Evolutionary conservation across 306 rosid species (phyloP), one percentile per base, ranked within the genome.

Genomic region (Medicago ruthenica): DNA sequence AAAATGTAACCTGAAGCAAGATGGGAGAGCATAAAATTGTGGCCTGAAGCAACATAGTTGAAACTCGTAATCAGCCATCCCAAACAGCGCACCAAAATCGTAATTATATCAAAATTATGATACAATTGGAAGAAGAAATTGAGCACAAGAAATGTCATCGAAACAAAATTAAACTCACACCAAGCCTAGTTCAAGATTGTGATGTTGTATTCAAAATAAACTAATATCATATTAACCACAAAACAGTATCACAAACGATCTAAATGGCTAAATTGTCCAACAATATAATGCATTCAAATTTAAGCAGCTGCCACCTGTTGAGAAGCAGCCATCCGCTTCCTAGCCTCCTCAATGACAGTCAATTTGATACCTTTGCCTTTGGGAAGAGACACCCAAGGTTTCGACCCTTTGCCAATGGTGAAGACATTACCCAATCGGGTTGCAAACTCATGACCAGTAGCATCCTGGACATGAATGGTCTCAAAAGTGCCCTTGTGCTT

Each of bases 341-440:
- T 87, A 55, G 89, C 92, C 76, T 88, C 92, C 69, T 90, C 97
- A 73, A 91, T 81, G 87, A 91, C 85, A n/a, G 88, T 27, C 24
- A 91, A 76, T 79, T 91, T 91, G 60, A 91, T 89, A 79, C 97
- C 97, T 16, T 84, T 85, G 36, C 92, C 92, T 82, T 86, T 88
- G 15, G 92, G 92, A 54, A 88, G 89, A 11, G 90, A 79, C 20
- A 84, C 73, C 92, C 88, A 84, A 8, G 92, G 90, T 63, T 86
- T 90, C 42, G 88, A 40, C 1, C 90, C 92, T 79, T 88, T 88
- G 44, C 96, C 90, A 16, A 88, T 84, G 41, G 67, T 88, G 84
- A 81, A 90, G 67, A 88, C 90, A 61, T 88, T 83, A 6, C 83
- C 80, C 88, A 86, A 42, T 1, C 90, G 86, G 45, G 92, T 84